These are phyloP conservation scores for Colletotrichum agaves DNA, from an alignment of 2,329 filamentous ascomycete species.

Conservation along the genomic window DNA sequence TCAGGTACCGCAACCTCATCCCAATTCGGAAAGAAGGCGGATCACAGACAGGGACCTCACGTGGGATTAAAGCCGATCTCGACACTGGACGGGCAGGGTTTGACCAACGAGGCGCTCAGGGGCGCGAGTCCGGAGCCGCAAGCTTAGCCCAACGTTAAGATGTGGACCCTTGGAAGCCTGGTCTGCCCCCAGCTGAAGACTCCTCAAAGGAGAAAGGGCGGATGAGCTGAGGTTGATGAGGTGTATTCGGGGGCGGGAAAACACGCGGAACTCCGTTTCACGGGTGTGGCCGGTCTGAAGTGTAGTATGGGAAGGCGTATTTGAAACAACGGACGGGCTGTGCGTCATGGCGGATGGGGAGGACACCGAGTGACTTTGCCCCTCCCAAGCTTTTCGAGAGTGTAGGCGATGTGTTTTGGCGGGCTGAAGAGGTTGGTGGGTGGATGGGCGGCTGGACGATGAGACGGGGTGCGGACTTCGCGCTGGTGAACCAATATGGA, in stretches of 20 bases:
- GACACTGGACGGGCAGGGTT: not conserved
- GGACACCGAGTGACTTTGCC: not conserved
- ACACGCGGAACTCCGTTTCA: conserved; percentile 11
- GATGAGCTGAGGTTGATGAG: not conserved
- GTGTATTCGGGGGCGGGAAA: not conserved
- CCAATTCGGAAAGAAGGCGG: conserved; percentile 27
- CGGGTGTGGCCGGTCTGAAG: conserved; percentile 11
- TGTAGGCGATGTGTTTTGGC: conserved; percentile 6
- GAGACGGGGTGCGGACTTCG: conserved; percentile 5
- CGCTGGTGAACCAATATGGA: conserved; percentile 29
- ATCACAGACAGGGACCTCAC: conserved; percentile 20
- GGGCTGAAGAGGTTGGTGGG: not conserved
- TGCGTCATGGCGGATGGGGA: conserved; percentile 14
- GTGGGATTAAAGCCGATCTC: conserved; percentile 17
- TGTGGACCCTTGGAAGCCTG: conserved; percentile 8
- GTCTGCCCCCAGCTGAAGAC: not conserved
- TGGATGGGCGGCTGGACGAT: not conserved
- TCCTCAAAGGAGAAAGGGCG: not conserved
- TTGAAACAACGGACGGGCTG: conserved; percentile 31
- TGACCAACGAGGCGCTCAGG: not conserved
- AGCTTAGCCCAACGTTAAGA: not conserved
- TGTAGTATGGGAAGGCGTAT: conserved; percentile 3
- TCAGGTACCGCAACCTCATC: conserved; percentile 36
- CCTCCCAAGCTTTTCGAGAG: not conserved
- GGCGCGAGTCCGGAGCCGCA: not conserved